Percentiles rank a stretch among this genome's conserved stretches.
These are phyloP conservation scores for Alternaria rosae DNA, from an alignment of 2,329 filamentous ascomycete species.

Conservation along the genomic window DNA sequence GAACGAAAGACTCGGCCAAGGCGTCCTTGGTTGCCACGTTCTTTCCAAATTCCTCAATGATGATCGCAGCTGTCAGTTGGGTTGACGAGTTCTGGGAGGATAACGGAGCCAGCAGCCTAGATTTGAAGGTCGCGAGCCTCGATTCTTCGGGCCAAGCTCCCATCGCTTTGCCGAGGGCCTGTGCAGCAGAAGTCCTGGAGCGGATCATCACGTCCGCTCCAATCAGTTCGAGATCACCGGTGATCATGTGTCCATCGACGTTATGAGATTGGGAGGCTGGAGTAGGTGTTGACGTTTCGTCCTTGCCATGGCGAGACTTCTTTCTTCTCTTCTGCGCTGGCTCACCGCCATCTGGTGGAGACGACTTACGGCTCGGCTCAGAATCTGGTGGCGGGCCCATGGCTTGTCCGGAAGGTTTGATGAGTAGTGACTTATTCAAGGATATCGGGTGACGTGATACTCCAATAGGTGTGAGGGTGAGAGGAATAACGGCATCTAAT, in stretches of 20 bases:
- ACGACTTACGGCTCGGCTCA: constrained; percentile 38
- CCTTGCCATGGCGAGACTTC: constrained; percentile 80
- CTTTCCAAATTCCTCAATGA: constrained; percentile 88
- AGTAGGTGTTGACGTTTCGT: constrained; percentile 59
- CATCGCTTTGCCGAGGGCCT: constrained; percentile 85
- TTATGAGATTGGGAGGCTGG: constrained; percentile 75
- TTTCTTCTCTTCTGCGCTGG: constrained; percentile 79
- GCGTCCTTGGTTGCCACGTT: constrained; percentile 52
- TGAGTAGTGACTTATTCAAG: constrained; percentile 88
- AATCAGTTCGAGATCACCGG: constrained; percentile 93
- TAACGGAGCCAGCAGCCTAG: constrained; percentile 70
- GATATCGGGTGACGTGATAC: constrained; percentile 89
- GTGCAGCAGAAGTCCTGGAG: constrained; percentile 85
- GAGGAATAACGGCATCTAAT: constrained; percentile 79
- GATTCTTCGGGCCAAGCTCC: constrained; percentile 71
- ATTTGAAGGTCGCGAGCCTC: constrained; percentile 69
- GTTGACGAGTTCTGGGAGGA: constrained; percentile 81
- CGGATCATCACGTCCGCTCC: constrained; percentile 87
- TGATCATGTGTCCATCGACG: constrained; percentile 97
- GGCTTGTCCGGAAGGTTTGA: constrained; percentile 88
- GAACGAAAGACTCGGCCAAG: constrained; percentile 67
- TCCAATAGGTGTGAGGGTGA: constrained; percentile 90
- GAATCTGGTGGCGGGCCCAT: constrained; percentile 64
- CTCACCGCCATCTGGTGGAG: constrained; percentile 47
- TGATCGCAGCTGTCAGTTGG: constrained; percentile 81